These are phyloP conservation scores for Teunomyces atbi DNA, from an alignment of 805 yeast genomes.

Conservation along the genomic window DNA sequence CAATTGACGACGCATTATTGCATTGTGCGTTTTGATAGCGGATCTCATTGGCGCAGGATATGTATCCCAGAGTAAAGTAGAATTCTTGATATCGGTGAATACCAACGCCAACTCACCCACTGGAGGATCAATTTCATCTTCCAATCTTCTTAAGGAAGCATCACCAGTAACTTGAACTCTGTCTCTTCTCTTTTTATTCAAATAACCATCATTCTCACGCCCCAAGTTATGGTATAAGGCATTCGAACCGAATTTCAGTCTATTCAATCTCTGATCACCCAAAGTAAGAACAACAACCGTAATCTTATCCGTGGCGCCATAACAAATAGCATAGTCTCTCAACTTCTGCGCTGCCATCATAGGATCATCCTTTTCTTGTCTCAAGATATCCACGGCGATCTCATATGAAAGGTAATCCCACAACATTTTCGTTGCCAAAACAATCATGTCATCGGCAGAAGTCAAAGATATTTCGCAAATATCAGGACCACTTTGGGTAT, in stretches of 20 bases:
- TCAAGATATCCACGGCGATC: conserved; percentile 84
- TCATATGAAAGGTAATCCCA: conserved; percentile 86
- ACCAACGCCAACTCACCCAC: conserved; percentile 93
- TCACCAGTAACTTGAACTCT: conserved; percentile 57
- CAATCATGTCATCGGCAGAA: conserved; percentile 76
- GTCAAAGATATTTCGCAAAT: conserved; percentile 59
- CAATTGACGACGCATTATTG: conserved; percentile 89
- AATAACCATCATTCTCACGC: conserved; percentile 32
- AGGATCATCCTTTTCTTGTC: conserved; percentile 79
- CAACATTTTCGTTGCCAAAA: conserved; percentile 76
- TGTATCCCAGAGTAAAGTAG: conserved; percentile 91
- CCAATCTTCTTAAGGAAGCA: conserved; percentile 75
- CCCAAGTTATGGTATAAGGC: conserved; percentile 39
- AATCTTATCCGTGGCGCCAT: conserved; percentile 78
- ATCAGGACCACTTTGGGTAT: conserved; percentile 85
- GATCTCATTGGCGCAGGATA: conserved; percentile 93
- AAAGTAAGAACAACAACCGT: conserved; percentile 78
- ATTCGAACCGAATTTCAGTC: conserved; percentile 26
- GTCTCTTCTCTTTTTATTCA: conserved; percentile 44
- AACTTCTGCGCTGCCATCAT: conserved; percentile 89
- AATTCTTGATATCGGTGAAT: conserved; percentile 94
- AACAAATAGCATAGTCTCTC: conserved; percentile 91
- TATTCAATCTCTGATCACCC: conserved; percentile 45
- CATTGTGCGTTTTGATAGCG: conserved; percentile 91
- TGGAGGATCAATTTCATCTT: conserved; percentile 92